Base-by-base conservation (phyloP, 768 basidiomycete genomes). In the Naganishia vaughanmartiniae region DNA sequence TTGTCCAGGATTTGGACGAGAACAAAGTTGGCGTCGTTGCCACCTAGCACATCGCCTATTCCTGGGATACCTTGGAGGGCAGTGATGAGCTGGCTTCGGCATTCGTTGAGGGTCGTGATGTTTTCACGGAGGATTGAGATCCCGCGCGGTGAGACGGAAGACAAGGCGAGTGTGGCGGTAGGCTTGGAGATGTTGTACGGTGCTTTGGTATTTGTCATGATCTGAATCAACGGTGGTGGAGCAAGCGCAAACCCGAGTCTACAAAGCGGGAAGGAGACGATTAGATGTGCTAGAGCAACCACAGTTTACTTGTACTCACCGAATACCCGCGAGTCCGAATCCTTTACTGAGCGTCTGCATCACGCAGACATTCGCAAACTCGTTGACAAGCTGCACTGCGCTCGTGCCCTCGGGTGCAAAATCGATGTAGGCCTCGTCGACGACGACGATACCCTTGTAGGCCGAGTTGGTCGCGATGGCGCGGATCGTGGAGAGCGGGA, bases 361-460 rank as follows among this genome's bases (percentile, higher is more conserved):
- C n/a, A 99, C 92, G 76, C 90, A 89, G 15, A 99, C 74, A 76
- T 99, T 99, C 12, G 87, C 87, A 77, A 91, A 98, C 57, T 91
- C 87, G 69, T 87, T 84, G 65, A 96, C 84, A 30, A 98, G 83
- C 4, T 85, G 83, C 17, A 85, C 87, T 0, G 92, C 90, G 53
- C 88, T 90, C 33, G 84, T 81, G 21, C 83, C 84, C 11, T 84
- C 79, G 0, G 85, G 85, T 0, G 90, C 87, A 76, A 98, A 99
- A 80, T 99, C 96, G 78, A 98, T 90, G 82, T 99, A 98, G 0
- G 96, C 96, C 80, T 99, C 96, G 77, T 99, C 96, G 6, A 98
- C 89, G 33, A 95, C 85, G 46, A 97, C 89, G 72, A 99, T 87
- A 10, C 96, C 96, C 74, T 88, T 91, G 86, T 91, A 98, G 0